Evolutionary conservation across 164 flowering plant species (phyloP).

Genomic region (Vitis amurensis): DNA sequence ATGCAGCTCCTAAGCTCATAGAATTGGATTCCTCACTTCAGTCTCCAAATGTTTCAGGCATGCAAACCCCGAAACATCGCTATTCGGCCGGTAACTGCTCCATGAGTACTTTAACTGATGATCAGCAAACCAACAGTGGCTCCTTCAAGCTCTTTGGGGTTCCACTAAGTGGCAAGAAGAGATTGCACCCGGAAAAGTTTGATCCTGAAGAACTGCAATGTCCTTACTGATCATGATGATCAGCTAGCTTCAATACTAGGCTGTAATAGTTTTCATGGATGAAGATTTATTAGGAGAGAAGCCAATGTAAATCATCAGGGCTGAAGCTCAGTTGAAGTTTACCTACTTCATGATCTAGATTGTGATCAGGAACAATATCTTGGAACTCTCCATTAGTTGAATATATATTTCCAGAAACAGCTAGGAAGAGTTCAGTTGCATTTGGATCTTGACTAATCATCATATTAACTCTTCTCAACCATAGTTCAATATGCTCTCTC

Average conservation of each 20-base stretch:
- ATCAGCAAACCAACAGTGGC: neutral
- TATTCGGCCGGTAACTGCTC: conserved; percentile 6
- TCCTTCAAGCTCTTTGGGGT: conserved; percentile 52
- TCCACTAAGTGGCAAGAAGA: conserved; percentile 46
- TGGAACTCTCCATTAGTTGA: neutral
- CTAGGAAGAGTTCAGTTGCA: neutral
- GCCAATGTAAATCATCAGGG: too few relatives aligned
- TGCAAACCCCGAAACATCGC: conserved; percentile 9
- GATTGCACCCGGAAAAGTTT: conserved; percentile 32
- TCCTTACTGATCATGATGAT: neutral
- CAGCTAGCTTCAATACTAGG: too few relatives aligned
- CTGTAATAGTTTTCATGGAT: too few relatives aligned
- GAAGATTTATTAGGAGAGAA: too few relatives aligned
- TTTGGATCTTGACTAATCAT: neutral
- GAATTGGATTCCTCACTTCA: conserved; percentile 23
- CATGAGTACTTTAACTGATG: neutral
- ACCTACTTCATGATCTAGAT: neutral
- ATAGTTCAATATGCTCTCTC: too few relatives aligned
- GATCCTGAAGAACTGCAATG: conserved; percentile 9
- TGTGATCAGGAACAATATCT: neutral
- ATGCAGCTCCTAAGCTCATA: conserved; percentile 20
- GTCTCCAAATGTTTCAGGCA: conserved; percentile 10
- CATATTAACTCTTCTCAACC: too few relatives aligned
- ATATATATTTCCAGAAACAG: conserved; percentile 5
- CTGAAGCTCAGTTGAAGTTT: neutral